Evolutionary conservation across 78 protist genomes (phyloP), one percentile per base, ranked within the genome.

Genomic region (Trichosphaerium sp.): DNA sequence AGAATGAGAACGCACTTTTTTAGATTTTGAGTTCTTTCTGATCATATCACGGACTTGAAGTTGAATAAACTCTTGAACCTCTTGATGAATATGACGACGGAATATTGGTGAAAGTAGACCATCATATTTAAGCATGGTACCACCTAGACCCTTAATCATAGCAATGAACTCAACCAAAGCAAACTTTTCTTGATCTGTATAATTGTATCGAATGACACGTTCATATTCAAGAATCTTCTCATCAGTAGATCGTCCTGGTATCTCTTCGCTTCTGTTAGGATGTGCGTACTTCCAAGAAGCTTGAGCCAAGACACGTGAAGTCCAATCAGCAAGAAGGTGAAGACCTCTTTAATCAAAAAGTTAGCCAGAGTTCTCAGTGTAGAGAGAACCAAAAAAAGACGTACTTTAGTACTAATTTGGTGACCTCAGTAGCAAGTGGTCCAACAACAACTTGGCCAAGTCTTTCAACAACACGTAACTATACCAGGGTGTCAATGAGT

Each of bases 151-250:
- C 70, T 88, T 84, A 42, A 87, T 66, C 92, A 88, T 78, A 6
- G 92, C 67, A 12, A 89, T 63, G 18, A 78, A 47, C 52, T 85
- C 84, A 26, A 88, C 77, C 15, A 89, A 62, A 0, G 80, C 85
- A 0, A 49, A 51, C 7, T 71, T 15, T 28, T 89, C 94, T 4
- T 44, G 79, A 21, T 64, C 31, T 26, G 32, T 40, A 51, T 89
- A 89, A 44, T 89, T 89, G 80, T 59, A 88, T 38, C 88, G 74
- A 14, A 85, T 83, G 51, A 77, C 90, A 51, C 70, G 51, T 47
- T 87, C 88, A 48, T 84, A 83, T 28, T 60, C 88, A 68, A 67
- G 61, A 7, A 12, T 54, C 40, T 52, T n/a, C 70, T 73, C 79
- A 18, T 73, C 61, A 4, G 61, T 64, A 25, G 64, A 10, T 39